Evolutionary conservation across 2,329 filamentous ascomycete genomes (phyloP).

Genomic region (Aotearoamyces nothofagi): DNA sequence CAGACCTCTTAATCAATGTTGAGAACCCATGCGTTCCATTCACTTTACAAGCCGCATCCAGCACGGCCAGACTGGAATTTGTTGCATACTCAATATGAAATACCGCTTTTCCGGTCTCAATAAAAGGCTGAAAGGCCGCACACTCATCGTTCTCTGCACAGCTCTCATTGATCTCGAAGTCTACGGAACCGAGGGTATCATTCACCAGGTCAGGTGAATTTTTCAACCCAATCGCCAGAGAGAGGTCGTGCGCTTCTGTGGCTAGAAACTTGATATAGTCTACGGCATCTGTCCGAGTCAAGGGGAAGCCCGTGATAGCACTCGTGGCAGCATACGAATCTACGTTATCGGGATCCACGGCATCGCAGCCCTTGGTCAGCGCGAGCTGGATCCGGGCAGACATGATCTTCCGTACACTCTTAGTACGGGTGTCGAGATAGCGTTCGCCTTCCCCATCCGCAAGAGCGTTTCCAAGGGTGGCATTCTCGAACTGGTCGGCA

Average conservation of each 20-base stretch:
- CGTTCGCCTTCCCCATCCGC: slow-evolving; percentile 49
- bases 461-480: slow-evolving; percentile 41
- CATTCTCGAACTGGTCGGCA: slow-evolving; percentile 28
- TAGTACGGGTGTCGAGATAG: slow-evolving; percentile 44
- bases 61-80: slow-evolving; percentile 15
- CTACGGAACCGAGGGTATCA: slow-evolving; percentile 29
- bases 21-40: not conserved
- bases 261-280: slow-evolving; percentile 45
- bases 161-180: slow-evolving; percentile 57
- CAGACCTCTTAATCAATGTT: slow-evolving; percentile 2
- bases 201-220: slow-evolving; percentile 46
- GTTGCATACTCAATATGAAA: slow-evolving; percentile 59
- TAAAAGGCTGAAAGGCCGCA: slow-evolving; percentile 37
- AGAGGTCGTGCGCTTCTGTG: slow-evolving; percentile 30
- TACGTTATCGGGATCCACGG: slow-evolving; percentile 54
- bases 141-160: slow-evolving; percentile 47
- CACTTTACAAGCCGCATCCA: not conserved
- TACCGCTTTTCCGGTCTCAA: slow-evolving; percentile 45
- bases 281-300: slow-evolving; percentile 39
- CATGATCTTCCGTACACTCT: slow-evolving; percentile 47
- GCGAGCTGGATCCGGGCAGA: slow-evolving; percentile 39
- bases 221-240: slow-evolving; percentile 50
- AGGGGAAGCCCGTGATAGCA: slow-evolving; percentile 44
- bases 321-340: slow-evolving; percentile 52
- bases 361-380: slow-evolving; percentile 44